These are phyloP conservation scores for Venturia pyrina DNA, from an alignment of 2,329 filamentous ascomycete species.

Conservation along the genomic window DNA sequence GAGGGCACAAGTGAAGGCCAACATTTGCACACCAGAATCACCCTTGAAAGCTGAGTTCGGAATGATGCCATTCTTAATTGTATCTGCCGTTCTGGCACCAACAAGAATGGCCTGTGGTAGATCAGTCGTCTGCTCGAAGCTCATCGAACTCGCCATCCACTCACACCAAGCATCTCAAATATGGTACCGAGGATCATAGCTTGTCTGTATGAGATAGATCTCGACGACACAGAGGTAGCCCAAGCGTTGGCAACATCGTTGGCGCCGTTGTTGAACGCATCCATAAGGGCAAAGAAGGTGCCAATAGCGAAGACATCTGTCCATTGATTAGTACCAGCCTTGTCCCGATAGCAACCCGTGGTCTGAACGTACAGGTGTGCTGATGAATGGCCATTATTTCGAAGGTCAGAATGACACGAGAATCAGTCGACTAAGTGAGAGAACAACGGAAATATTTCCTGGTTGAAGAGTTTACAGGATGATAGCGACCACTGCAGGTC, in stretches of 20 bases:
- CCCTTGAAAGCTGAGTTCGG: slow-evolving; percentile 33
- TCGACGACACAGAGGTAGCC: slow-evolving; percentile 73
- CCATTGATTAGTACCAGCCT: neutral
- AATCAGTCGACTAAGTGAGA: neutral
- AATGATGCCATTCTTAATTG: slow-evolving; percentile 40
- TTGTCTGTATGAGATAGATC: slow-evolving; percentile 61
- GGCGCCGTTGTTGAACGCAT: slow-evolving; percentile 63
- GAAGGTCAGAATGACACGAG: neutral
- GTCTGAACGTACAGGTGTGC: neutral
- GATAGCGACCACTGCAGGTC: neutral
- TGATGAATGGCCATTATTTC: neutral
- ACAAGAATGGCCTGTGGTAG: neutral
- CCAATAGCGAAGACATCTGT: slow-evolving; percentile 59
- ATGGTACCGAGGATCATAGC: slow-evolving; percentile 38
- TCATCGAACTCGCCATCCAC: slow-evolving; percentile 59
- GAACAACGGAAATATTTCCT: neutral
- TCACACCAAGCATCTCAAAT: slow-evolving; percentile 36
- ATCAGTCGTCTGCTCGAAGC: slow-evolving; percentile 40
- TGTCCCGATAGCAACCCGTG: neutral
- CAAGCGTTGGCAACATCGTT: slow-evolving; percentile 80
- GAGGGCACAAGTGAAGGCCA: slow-evolving; percentile 47
- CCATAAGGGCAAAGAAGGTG: slow-evolving; percentile 65
- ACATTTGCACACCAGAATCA: slow-evolving; percentile 39
- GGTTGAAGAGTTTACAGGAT: neutral
- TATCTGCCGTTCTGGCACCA: slow-evolving; percentile 24